Conservation (phyloP, 768 basidiomycete species). For the Tephrocybe rancida region DNA sequence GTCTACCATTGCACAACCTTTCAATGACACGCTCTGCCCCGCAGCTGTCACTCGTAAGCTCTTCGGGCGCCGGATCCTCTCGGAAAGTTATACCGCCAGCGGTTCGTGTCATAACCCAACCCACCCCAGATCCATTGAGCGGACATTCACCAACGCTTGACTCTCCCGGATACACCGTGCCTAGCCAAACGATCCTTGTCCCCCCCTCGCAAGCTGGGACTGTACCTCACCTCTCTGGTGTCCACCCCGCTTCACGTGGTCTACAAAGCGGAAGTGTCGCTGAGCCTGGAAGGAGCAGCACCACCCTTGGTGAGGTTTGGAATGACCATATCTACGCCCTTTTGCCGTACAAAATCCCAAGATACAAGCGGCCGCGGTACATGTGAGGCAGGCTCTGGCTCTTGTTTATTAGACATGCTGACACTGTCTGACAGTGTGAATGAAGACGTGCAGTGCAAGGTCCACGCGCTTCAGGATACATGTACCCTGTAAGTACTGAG, state of each 20-base stretch:
- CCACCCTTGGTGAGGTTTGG: not conserved
- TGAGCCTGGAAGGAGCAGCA: not conserved
- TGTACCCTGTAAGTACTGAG: not conserved
- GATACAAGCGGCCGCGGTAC: constrained; percentile 10
- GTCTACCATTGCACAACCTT: too few species aligned
- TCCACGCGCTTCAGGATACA: not conserved
- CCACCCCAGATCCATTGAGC: not conserved
- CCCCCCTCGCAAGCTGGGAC: too few species aligned
- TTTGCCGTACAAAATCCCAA: constrained; percentile 6
- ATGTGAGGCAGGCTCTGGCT: not conserved
- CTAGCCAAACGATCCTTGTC: too few species aligned
- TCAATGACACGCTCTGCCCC: not conserved
- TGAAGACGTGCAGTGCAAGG: not conserved
- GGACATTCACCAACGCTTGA: not conserved
- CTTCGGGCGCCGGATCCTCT: not conserved
- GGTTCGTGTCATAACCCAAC: too few species aligned
- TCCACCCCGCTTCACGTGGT: not conserved
- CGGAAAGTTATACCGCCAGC: constrained; percentile 4
- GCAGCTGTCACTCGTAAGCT: not conserved
- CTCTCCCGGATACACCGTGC: too few species aligned
- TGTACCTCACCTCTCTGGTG: too few species aligned
- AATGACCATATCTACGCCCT: not conserved
- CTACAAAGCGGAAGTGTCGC: not conserved
- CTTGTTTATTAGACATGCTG: too few species aligned
- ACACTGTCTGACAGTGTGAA: not conserved